A percentile compares a stretch with the other conserved stretches of the same genome.
phyloP scores from a whole-genome alignment of 1,284 basidiomycete genomes.

The Lentinus polychrous region DNA sequence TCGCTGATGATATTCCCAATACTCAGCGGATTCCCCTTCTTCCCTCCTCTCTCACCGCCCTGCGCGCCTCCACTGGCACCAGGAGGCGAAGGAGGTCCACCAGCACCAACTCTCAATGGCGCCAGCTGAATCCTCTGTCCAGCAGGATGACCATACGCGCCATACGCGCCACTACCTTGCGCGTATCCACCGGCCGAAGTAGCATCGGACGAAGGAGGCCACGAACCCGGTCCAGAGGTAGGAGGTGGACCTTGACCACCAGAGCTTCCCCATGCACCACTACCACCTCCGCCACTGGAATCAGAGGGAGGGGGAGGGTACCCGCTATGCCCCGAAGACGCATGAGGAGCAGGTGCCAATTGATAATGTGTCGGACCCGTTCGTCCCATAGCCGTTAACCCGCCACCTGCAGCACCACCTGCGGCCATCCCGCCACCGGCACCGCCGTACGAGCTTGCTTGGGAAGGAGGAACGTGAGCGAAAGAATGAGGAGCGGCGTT shows the following conservation, averaged over 20 bases:
- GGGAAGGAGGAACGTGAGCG: constrained; percentile 1
- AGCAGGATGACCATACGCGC: not conserved
- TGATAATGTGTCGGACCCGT: constrained; percentile 7
- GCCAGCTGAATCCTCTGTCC: constrained; percentile 45
- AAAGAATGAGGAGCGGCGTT: constrained; percentile 2
- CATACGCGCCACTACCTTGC: constrained; percentile 4
- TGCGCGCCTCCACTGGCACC: constrained; percentile 17
- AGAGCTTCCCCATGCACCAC: constrained; percentile 3
- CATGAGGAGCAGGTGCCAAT: constrained; percentile 6
- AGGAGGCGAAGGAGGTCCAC: constrained; percentile 18
- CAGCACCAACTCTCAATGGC: constrained; percentile 29
- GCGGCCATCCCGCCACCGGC: too few relatives aligned
- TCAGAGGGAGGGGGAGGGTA: constrained; percentile 15
- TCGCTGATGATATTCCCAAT: constrained; percentile 69
- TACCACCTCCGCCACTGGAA: not conserved
- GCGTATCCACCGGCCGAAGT: not conserved
- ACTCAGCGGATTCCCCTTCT: constrained; percentile 52
- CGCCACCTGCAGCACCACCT: not conserved
- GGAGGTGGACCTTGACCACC: too few relatives aligned
- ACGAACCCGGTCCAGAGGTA: not conserved
- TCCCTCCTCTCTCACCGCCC: constrained; percentile 18
- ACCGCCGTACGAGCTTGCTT: not conserved
- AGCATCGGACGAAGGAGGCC: not conserved
- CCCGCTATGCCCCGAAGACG: constrained; percentile 11
- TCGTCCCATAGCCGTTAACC: not conserved